These are phyloP conservation scores for Histomonas meleagridis DNA, from an alignment of 208 protist genomes.

Conservation along the genomic window DNA sequence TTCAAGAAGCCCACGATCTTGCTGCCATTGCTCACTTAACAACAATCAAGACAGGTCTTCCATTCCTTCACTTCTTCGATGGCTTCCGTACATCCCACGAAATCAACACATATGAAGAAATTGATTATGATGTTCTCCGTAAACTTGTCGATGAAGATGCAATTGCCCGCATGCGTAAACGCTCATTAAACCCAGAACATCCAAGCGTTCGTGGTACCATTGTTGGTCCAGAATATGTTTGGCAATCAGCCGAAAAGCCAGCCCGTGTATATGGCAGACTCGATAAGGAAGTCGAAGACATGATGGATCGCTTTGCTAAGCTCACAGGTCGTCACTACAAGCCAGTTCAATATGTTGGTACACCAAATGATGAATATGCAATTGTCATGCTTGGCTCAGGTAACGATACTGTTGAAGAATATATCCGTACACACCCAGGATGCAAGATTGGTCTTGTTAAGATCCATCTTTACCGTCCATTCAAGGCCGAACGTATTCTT, in stretches of 20 bases:
- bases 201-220: constrained; percentile 53
- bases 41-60: constrained; percentile 50
- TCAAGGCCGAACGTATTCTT: constrained; percentile 23
- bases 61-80: constrained; percentile 53
- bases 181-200: constrained; percentile 52
- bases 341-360: constrained; percentile 56
- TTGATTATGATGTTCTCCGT: constrained; percentile 39
- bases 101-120: constrained; percentile 27
- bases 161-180: constrained; percentile 38
- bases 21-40: constrained; percentile 57
- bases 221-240: constrained; percentile 53
- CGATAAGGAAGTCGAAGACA: constrained; percentile 49
- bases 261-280: constrained; percentile 49
- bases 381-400: constrained; percentile 57
- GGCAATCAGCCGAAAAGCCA: constrained; percentile 53
- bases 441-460: constrained; percentile 60
- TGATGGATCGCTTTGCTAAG: constrained; percentile 47
- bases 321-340: constrained; percentile 56
- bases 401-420: background rate
- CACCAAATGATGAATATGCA: constrained; percentile 51
- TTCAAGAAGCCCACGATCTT: constrained; percentile 60
- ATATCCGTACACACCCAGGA: constrained; percentile 37
- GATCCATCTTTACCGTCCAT: constrained; percentile 62
- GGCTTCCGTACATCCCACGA: constrained; percentile 51
- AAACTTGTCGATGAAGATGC: constrained; percentile 40